Evolutionary conservation across 2,329 filamentous ascomycete species (phyloP), one percentile per base, ranked within the genome.

Genomic region (Nemania diffusa): DNA sequence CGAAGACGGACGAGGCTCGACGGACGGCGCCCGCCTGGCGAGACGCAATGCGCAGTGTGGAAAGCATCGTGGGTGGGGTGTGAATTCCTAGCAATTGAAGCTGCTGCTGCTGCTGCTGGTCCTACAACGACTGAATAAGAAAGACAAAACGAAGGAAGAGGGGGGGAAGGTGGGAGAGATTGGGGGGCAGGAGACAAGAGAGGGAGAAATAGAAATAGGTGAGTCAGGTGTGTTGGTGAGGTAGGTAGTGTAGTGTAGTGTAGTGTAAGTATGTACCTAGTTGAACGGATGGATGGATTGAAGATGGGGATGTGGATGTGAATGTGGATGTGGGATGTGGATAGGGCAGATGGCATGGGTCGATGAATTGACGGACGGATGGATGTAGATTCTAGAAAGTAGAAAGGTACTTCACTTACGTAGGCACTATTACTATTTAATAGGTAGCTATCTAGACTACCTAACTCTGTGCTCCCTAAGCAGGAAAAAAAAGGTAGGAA

Each of bases 31-130:
- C 48, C 24, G 65, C 83, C 77, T 83, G 84, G 75, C 87, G 83
- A 77, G 83, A 81, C 71, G 83, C 84, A 72, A 85, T 75, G 79
- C 86, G 84, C 72, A 88, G 78, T 65, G 85, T 81, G 63, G 87
- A 86, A 74, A 89, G 80, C 87, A 89, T 89, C 58, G 70, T 84
- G 24, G 24, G 29, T 13, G 44, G n/a, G 40, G 13, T 22, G 40
- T 44, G 37, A 17, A 17, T 44, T 20, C 17, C 40, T 5, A 20
- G n/a, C n/a, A 44, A 32, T 32, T 32, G 29, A 32, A 32, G 29
- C 29, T 32, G 5, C 29, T 32, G 29, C 29, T 32, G 5, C 29
- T 32, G 29, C 40, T 42, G 9, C 17, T 42, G 40, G 3, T 42
- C 3, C 40, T 15, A 42, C 13, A 32, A 32, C 29, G 29, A 32